Base-by-base conservation (phyloP, 176 grass and related monocot genomes). In the Oryza meyeriana region DNA sequence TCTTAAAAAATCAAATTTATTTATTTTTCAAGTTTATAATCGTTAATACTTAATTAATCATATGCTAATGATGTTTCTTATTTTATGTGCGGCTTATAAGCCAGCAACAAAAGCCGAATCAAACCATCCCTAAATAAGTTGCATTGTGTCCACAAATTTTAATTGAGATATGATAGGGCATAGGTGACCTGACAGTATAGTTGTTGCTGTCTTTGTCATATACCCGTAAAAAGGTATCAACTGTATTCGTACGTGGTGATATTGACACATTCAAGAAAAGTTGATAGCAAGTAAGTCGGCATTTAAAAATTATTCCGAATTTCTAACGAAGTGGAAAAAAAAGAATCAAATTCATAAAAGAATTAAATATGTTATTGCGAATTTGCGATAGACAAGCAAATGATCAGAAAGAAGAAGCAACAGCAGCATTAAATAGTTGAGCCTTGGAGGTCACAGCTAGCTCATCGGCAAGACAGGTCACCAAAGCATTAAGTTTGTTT, bases 141-240 rank as follows among this genome's bases (percentile, higher is more conserved):
- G n/a, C n/a, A n/a, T n/a, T n/a, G n/a, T n/a, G n/a, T n/a, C n/a
- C n/a, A n/a, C n/a, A n/a, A n/a, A n/a, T n/a, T n/a, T n/a, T n/a
- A n/a, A n/a, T n/a, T n/a, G n/a, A n/a, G n/a, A n/a, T n/a, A n/a
- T n/a, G n/a, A n/a, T n/a, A n/a, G n/a, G n/a, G n/a, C n/a, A n/a
- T n/a, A 3, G 40, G 22, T 85, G 55, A 12, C 42, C 16, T 41
- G 28, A 1, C 11, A 39, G 25, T 55, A 12, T 74, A 40, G n/a
- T 63, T 16, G 3, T 48, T 50, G 84, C 69, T 25, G 45, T 80
- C 61, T 28, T 71, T 31, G 59, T 74, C 58, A 79, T 79, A n/a
- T 42, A n/a, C n/a, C n/a, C n/a, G n/a, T 12, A 33, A 4, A 36
- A 36, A 36, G 40, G 12, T 10, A 10, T 1, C 40, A 42, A 5